Percentiles rank a stretch among this genome's conserved stretches.
Conservation (phyloP, 2,329 filamentous ascomycete species). For the Emericellopsis cladophorae region DNA sequence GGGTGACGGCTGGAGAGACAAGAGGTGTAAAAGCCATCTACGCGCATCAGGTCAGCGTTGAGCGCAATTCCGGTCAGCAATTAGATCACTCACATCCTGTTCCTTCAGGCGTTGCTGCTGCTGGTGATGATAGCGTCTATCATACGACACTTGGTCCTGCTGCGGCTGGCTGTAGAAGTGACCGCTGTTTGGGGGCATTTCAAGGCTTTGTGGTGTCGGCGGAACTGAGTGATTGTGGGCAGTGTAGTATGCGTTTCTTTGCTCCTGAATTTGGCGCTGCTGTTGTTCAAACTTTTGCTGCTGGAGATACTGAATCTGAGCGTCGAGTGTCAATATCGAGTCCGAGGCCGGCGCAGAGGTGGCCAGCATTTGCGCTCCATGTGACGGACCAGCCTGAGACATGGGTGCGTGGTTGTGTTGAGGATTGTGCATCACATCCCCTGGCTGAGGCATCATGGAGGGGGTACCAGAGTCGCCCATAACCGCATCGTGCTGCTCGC, state of each 20-base stretch:
- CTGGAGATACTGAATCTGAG: conserved; percentile 53
- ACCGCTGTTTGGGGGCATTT: conserved; percentile 49
- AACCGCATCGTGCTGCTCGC: conserved; percentile 18
- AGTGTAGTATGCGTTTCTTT: conserved; percentile 40
- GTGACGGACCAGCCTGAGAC: conserved; percentile 8
- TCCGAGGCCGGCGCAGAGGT: conserved; percentile 26
- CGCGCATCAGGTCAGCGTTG: not conserved
- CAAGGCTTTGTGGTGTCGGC: conserved; percentile 69
- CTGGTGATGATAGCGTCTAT: conserved; percentile 50
- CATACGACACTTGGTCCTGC: conserved; percentile 32
- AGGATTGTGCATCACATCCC: conserved; percentile 22
- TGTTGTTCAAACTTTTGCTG: conserved; percentile 52
- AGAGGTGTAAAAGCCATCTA: conserved; percentile 70
- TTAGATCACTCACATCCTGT: conserved; percentile 42
- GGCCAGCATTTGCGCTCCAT: conserved; percentile 24
- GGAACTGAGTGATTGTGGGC: conserved; percentile 52
- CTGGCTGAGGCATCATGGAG: not conserved
- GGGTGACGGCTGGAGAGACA: conserved; percentile 74
- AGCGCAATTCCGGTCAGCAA: not conserved
- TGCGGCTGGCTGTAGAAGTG: conserved; percentile 50
- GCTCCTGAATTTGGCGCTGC: conserved; percentile 44
- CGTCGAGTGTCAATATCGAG: conserved; percentile 46
- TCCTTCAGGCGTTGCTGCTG: conserved; percentile 56
- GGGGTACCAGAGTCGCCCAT: conserved; percentile 17
- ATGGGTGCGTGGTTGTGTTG: conserved; percentile 33